Conservation (phyloP, 305 asterid species). For the Solanum hybrid region DNA sequence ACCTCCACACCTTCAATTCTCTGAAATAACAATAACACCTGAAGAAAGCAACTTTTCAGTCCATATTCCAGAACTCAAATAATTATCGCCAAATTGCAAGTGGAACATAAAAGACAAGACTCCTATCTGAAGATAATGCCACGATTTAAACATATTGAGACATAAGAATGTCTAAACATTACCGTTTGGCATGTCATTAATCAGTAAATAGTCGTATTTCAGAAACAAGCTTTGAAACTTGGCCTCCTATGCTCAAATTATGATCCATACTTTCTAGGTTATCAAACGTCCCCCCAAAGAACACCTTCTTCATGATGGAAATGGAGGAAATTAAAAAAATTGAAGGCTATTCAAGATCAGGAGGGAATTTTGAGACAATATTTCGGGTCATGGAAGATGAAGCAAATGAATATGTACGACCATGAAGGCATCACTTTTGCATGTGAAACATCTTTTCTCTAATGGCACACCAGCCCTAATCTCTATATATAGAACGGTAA, state of each 20-base stretch:
- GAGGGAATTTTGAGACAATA: not conserved
- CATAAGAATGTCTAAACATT: not conserved
- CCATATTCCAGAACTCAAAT: not conserved
- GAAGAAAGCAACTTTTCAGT: conserved; percentile 26
- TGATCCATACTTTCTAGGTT: not conserved
- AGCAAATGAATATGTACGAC: not conserved
- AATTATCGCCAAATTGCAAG: not conserved
- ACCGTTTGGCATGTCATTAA: not conserved
- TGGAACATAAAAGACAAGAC: not conserved
- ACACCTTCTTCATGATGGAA: not conserved
- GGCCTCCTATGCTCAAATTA: not conserved
- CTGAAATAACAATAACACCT: conserved; percentile 88
- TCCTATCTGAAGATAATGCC: not conserved
- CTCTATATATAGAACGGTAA: not conserved
- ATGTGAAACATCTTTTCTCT: not conserved
- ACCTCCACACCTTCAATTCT: conserved; percentile 98
- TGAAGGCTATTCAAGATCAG: not conserved
- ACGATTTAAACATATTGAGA: not conserved
- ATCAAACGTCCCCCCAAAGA: not conserved
- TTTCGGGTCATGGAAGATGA: not conserved
- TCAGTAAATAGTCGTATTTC: not conserved
- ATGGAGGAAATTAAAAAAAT: not conserved
- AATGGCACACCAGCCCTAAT: not conserved
- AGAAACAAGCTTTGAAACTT: not conserved
- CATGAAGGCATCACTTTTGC: not conserved